Evolutionary conservation across 1,284 basidiomycete species (phyloP).

Genomic region (Malassezia caprae): DNA sequence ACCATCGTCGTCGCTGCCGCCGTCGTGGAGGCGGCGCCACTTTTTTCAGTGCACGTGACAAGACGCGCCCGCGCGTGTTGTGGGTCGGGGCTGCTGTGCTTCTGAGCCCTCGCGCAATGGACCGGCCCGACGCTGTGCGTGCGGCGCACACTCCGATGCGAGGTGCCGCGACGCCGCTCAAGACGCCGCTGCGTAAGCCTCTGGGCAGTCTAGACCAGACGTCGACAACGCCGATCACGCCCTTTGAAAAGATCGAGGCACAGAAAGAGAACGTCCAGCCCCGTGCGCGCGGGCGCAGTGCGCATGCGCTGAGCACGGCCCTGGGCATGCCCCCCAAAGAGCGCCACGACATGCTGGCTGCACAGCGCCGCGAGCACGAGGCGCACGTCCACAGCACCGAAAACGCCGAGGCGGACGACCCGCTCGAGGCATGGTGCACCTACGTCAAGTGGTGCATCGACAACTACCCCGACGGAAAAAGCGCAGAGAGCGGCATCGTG

Average conservation of each 20-base stretch:
- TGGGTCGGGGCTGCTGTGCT: background rate
- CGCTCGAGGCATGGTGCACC: conserved; percentile 41
- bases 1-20: background rate
- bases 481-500: conserved; percentile 55
- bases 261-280: conserved; percentile 59
- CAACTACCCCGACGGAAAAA: conserved; percentile 57
- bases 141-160: conserved; percentile 7
- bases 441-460: conserved; percentile 62
- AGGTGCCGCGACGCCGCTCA: conserved; percentile 21
- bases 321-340: conserved; percentile 38
- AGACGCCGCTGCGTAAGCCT: conserved; percentile 38
- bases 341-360: conserved; percentile 27
- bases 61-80: conserved; percentile 11
- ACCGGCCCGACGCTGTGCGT: conserved; percentile 1
- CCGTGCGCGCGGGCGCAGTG: conserved; percentile 54
- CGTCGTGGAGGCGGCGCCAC: background rate
- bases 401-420: conserved; percentile 33
- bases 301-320: conserved; percentile 52
- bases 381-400: conserved; percentile 20
- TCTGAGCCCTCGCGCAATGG: background rate
- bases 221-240: conserved; percentile 44
- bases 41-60: conserved; percentile 15
- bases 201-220: conserved; percentile 39
- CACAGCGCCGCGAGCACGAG: conserved; percentile 33
- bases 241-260: conserved; percentile 50